Evolutionary conservation across 805 yeast genomes (phyloP).

Genomic region (Zygosaccharomyces bailii): DNA sequence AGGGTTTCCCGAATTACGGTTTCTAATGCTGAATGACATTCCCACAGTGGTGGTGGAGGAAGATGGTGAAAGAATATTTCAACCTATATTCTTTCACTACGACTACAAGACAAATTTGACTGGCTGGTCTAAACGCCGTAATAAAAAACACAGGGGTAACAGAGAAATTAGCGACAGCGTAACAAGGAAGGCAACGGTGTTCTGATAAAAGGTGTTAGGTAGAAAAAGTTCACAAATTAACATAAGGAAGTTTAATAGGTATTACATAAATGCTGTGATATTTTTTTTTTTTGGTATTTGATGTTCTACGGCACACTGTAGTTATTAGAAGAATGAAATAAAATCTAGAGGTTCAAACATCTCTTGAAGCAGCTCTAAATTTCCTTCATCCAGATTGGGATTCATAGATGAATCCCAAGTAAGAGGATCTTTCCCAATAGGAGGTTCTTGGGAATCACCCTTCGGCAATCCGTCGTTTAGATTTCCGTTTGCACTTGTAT

Average conservation of each 20-base stretch:
- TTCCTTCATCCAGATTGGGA: constrained; percentile 14
- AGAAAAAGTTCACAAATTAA: neutral
- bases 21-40: constrained; percentile 40
- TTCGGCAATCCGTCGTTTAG: neutral
- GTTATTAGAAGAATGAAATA: constrained; percentile 22
- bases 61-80: constrained; percentile 30
- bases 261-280: neutral
- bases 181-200: constrained; percentile 24
- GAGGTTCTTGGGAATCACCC: neutral
- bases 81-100: constrained; percentile 38
- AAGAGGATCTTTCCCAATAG: neutral
- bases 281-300: no score
- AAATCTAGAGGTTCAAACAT: constrained; percentile 33
- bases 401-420: neutral
- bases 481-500: constrained; percentile 6
- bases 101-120: constrained; percentile 34
- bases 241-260: neutral
- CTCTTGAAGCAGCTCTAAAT: constrained; percentile 24
- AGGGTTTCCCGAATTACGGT: constrained; percentile 36
- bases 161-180: constrained; percentile 18
- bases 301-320: neutral
- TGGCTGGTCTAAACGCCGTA: constrained; percentile 28
- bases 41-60: constrained; percentile 35
- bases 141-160: constrained; percentile 14
- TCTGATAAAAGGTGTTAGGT: constrained; percentile 3